phyloP scores from a whole-genome alignment of 768 basidiomycete genomes.

The Podaxis sp. region DNA sequence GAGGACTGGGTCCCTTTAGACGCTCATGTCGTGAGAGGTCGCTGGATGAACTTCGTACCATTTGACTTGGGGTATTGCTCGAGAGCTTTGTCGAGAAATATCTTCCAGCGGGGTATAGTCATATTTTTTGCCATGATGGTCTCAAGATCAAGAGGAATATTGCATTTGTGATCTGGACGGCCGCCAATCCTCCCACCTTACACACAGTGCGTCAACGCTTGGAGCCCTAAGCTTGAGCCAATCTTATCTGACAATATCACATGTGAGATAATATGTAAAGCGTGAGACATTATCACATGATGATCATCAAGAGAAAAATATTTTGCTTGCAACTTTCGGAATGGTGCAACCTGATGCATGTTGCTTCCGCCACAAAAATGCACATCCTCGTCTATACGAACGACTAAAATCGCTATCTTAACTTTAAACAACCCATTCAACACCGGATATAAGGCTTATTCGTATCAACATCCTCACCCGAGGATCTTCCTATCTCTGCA shows the following conservation, averaged over 20 bases:
- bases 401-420: not conserved
- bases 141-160: not conserved
- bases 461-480: no score
- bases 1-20: constrained; percentile 39
- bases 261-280: not conserved
- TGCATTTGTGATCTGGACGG: not conserved
- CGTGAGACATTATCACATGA: not conserved
- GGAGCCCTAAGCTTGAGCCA: not conserved
- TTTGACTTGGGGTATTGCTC: constrained; percentile 12
- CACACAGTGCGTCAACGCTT: not conserved
- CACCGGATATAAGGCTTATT: no score
- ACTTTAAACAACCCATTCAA: no score
- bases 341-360: not conserved
- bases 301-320: not conserved
- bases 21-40: not conserved
- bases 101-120: constrained; percentile 15
- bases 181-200: not conserved
- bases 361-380: not conserved
- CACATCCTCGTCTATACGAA: not conserved
- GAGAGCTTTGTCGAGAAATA: constrained; percentile 12
- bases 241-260: not conserved
- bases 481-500: not conserved
- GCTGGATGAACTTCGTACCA: not conserved
- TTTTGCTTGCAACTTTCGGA: not conserved
- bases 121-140: not conserved